phyloP scores from a whole-genome alignment of 805 yeast genomes.

The Candida pseudofarinosa region DNA sequence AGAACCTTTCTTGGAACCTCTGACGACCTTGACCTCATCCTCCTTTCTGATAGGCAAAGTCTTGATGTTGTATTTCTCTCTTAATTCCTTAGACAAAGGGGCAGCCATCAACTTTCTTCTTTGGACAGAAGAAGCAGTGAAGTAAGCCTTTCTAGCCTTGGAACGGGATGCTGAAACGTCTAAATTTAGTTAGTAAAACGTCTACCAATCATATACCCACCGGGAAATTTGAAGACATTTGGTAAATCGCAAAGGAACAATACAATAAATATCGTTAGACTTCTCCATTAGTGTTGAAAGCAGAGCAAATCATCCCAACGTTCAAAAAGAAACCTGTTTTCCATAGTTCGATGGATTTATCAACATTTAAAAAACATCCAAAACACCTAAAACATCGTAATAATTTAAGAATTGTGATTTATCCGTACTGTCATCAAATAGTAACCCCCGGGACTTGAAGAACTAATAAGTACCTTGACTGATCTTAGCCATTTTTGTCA shows the following conservation, averaged over 20 bases:
- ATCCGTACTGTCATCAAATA: not conserved
- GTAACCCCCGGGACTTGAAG: not conserved
- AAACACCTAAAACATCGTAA: no score
- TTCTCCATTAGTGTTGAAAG: no score
- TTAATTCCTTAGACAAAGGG: constrained; percentile 98
- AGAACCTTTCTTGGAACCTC: constrained; percentile 99
- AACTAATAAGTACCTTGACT: constrained; percentile 49
- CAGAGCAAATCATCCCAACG: no score
- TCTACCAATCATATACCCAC: not conserved
- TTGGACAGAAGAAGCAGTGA: constrained; percentile 93
- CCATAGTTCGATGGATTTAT: no score
- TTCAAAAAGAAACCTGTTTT: no score
- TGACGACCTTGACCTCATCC: constrained; percentile 91
- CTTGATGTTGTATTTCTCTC: constrained; percentile 94
- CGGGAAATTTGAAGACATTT: not conserved
- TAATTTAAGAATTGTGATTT: not conserved
- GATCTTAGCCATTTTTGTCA: constrained; percentile 55
- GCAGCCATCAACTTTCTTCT: constrained; percentile 96
- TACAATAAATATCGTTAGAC: no score
- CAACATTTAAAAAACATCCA: no score
- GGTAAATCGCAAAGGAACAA: no score
- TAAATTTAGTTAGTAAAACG: constrained; percentile 35
- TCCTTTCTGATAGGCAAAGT: constrained; percentile 97
- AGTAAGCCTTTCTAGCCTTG: constrained; percentile 99
- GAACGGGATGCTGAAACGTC: constrained; percentile 99